Evolutionary conservation across 2,329 filamentous ascomycete genomes (phyloP).

Genomic region (Myriosclerotinia scirpicola): DNA sequence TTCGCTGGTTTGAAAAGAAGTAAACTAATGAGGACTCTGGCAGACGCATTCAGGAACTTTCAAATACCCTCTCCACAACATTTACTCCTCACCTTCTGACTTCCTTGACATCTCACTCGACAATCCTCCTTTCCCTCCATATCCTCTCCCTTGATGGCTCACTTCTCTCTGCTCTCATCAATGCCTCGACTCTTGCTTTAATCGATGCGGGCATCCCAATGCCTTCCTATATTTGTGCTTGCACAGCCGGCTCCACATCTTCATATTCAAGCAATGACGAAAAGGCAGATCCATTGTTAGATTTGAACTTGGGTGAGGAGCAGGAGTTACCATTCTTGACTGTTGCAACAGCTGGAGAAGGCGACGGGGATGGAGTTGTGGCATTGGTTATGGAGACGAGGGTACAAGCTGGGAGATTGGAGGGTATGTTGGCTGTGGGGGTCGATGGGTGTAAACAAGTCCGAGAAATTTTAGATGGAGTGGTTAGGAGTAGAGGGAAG

Average conservation of each 20-base stretch:
- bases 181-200: conserved; percentile 86
- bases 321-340: conserved; percentile 88
- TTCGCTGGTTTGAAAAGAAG: not conserved
- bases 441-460: conserved; percentile 91
- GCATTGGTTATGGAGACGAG: conserved; percentile 84
- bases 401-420: conserved; percentile 76
- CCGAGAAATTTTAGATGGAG: conserved; percentile 73
- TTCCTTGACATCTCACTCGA: conserved; percentile 84
- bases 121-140: conserved; percentile 80
- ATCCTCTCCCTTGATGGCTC: conserved; percentile 89
- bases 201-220: conserved; percentile 96
- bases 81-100: conserved; percentile 79
- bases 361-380: conserved; percentile 67
- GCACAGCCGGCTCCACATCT: conserved; percentile 79
- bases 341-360: conserved; percentile 69
- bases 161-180: conserved; percentile 83
- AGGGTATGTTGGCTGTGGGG: conserved; percentile 90
- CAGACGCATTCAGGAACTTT: conserved; percentile 78
- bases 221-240: conserved; percentile 86
- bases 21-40: conserved; percentile 18
- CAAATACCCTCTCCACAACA: conserved; percentile 74
- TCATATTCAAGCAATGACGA: conserved; percentile 66
- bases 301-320: conserved; percentile 78
- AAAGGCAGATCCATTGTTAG: conserved; percentile 72
- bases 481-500: conserved; percentile 70